Base-by-base conservation (phyloP, 768 basidiomycete genomes). In the Leucosporidium yakuticum region DNA sequence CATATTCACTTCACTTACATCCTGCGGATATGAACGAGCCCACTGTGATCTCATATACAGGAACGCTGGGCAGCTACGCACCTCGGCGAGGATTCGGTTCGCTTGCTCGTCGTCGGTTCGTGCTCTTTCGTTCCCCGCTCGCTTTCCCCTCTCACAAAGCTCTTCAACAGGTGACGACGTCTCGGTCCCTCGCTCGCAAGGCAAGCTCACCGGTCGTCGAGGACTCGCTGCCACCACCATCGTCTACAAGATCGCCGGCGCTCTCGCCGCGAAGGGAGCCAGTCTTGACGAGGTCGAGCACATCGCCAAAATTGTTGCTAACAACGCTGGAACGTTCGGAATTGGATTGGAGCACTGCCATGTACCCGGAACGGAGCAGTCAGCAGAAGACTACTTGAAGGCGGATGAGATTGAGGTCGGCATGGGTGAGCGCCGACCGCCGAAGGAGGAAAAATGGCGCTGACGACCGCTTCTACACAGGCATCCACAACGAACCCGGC, bases 401-500 rank as follows among this genome's bases (percentile, higher is more conserved):
- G 74, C 71, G 2, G 75, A 78, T 69, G 77, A 81, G 68, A 67
- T 79, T 34, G 81, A 81, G 64, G 75, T 81, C 29, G 78, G 77
- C 5, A 76, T 78, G 74, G 77, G 81, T 71, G 39, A 51, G 69
- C 14, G 17, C 39, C n/a, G n/a, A n/a, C n/a, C n/a, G n/a, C n/a
- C n/a, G n/a, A n/a, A n/a, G n/a, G n/a, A n/a, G n/a, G n/a, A n/a
- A n/a, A n/a, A n/a, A n/a, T n/a, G n/a, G n/a, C 34, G 34, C 34
- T 36, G 34, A 36, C 34, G 51, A 55, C 60, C 20, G 14, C 11
- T 15, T 32, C 39, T 15, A 27, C 20, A 25, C 58, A 70, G 69
- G 39, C 53, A 80, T 81, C 64, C 81, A 81, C 74, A 81, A 81
- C 73, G 81, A 81, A 70, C 71, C 80, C 21, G 81, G 80, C 51